Evolutionary conservation across 345 rosid genomes (phyloP).

Genomic region (Capsella bursapastoris): DNA sequence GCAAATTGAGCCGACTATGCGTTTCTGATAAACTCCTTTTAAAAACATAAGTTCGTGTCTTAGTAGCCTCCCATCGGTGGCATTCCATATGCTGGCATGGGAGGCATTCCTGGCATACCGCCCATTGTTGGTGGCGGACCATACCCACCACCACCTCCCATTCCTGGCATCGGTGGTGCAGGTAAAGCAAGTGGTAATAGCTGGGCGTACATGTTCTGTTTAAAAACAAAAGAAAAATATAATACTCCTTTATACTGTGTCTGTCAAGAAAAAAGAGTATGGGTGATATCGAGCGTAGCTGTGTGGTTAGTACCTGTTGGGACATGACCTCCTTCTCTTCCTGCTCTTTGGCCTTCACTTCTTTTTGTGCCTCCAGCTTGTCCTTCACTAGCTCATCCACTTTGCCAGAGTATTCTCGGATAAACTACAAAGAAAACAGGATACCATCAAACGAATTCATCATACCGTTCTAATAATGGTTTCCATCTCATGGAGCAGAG

Average conservation of each 20-base stretch:
- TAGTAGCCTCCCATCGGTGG: conserved; percentile 70
- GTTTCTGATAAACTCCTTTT: conserved; percentile 3
- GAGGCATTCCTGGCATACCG: conserved; percentile 53
- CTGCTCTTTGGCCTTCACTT: conserved; percentile 69
- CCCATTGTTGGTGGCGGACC: conserved; percentile 56
- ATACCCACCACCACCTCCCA: conserved; percentile 54
- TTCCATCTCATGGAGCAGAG: background rate
- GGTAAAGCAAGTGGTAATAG: conserved; percentile 86
- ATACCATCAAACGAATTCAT: background rate
- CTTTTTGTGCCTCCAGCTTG: conserved; percentile 70
- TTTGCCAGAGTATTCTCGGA: conserved; percentile 80
- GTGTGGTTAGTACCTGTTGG: conserved; percentile 66
- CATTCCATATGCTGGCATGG: conserved; percentile 79
- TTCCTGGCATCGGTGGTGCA: conserved; percentile 91
- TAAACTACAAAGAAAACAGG: conserved; percentile 50
- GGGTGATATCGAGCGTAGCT: background rate
- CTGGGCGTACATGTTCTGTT: conserved; percentile 94
- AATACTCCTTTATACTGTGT: background rate
- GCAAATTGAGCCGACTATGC: background rate
- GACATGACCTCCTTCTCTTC: conserved; percentile 82
- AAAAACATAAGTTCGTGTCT: conserved; percentile 19
- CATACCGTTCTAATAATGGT: background rate
- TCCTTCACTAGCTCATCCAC: conserved; percentile 85
- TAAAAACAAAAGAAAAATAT: background rate
- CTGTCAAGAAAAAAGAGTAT: background rate